Percentiles rank a stretch among this genome's conserved stretches.
Conservation (phyloP, 2,329 filamentous ascomycete species). For the Beauveria sp. region DNA sequence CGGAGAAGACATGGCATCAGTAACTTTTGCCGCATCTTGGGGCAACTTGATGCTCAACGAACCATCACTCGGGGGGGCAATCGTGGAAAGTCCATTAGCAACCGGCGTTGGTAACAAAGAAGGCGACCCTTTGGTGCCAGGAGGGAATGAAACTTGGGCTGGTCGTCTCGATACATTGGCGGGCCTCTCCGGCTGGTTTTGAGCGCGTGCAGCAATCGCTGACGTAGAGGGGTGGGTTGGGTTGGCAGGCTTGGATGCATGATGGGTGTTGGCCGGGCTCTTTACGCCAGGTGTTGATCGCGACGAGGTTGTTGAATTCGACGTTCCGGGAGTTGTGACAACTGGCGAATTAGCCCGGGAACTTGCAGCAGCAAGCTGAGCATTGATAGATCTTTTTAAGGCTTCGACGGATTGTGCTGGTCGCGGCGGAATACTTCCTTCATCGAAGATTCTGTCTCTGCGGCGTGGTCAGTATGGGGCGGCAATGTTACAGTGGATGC, state of each 20-base stretch:
- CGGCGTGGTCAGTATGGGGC: background rate
- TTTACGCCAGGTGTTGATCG: background rate
- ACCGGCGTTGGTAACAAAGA: slow-evolving; percentile 2
- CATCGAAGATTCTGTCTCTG: slow-evolving; percentile 39
- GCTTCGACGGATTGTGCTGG: slow-evolving; percentile 37
- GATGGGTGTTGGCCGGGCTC: slow-evolving; percentile 4
- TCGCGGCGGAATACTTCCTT: slow-evolving; percentile 44
- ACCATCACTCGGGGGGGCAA: slow-evolving; percentile 5
- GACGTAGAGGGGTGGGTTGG: background rate
- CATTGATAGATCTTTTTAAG: slow-evolving; percentile 29
- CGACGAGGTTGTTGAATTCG: background rate
- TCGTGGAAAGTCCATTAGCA: background rate
- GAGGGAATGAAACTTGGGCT: slow-evolving; percentile 25
- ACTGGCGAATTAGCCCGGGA: background rate
- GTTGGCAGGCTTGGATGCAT: background rate
- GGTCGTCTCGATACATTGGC: slow-evolving; percentile 12
- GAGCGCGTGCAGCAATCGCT: background rate
- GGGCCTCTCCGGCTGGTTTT: background rate
- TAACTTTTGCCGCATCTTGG: slow-evolving; percentile 27
- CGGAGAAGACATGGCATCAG: slow-evolving; percentile 45
- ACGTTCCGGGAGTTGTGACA: background rate
- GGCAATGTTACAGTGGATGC: slow-evolving; percentile 6
- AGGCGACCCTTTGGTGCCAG: slow-evolving; percentile 24
- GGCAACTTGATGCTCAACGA: slow-evolving; percentile 26
- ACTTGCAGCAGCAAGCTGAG: slow-evolving; percentile 2